Evolutionary conservation across 2,329 filamentous ascomycete genomes (phyloP), one percentile per base, ranked within the genome.

Genomic region (Fusarium sulawesiense): DNA sequence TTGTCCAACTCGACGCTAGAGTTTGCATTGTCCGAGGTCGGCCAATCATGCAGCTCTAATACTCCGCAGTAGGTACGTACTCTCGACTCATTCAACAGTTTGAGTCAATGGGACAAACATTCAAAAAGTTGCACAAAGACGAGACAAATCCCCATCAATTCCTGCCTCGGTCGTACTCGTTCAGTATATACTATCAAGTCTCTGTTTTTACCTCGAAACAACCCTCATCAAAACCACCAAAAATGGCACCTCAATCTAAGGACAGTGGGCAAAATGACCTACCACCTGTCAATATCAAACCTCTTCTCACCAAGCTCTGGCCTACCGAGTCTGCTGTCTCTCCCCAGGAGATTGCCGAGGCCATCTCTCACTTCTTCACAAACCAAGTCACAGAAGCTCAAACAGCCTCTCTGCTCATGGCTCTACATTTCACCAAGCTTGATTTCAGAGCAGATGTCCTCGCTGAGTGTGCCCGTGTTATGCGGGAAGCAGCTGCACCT

Each of bases 291-390:
- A 85, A 89, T 73, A 92, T 94, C 80, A 92, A 92, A 71, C 89
- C 90, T 41, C 84, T 95, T 32, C 87, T 95, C 62, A 89, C 89
- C 76, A 88, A 91, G 63, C 85, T 95, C 45, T 93, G 91, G 91
- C 91, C 87, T 30, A 76, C 84, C 44, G 71, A 77, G 81, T 65
- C 81, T 76, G 78, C 81, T 18, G 91, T 94, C 58, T 89, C 89
- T 18, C 89, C 94, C 14, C 84, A 88, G 53, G 93, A 98, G 78
- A 96, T 99, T 78, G 93, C 95, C 64, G 86, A 91, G n/a, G 94
- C 95, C 56, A 91, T 98, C 74, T 91, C 93, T 7, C 86, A 95
- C 76, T 97, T 98, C 78, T 98, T 98, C 81, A 94, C 94, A 62
- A 91, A 98, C 81, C 89, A 90, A 71, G 85, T 98, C 20, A 95